Base-by-base conservation (phyloP, 176 grass and related monocot species). In the Phoenix dactylifera region DNA sequence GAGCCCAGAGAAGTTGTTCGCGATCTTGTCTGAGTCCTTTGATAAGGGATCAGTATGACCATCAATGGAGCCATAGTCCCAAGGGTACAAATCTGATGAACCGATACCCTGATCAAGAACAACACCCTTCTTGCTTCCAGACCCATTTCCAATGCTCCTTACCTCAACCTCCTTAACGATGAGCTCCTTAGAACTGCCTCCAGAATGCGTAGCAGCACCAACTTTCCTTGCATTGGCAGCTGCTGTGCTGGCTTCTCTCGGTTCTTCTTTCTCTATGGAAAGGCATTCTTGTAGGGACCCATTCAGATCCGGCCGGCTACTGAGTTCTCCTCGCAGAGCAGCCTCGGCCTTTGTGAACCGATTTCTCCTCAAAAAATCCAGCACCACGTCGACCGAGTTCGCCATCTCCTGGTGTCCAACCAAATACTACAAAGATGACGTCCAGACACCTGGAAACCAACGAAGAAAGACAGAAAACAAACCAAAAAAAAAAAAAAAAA, bases 301-400 rank as follows among this genome's bases (percentile, higher is more conserved):
- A 49, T 63, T 73, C 59, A 73, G 55, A 32, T 73, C 70, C 4
- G 59, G 55, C 5, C 62, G 80, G 22, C 79, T 77, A 4, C 70
- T 90, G 57, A 95, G 91, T 74, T 95, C 91, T 24, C 77, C 86
- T 3, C 91, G 77, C 22, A 95, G 79, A 1, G 86, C 86, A 0
- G 86, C 91, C 84, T 95, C 91, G 0, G 91, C 86, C 60, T 95
- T 90, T 24, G 80, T 71, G 48, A 95, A 95, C 22, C 91, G 60
- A 66, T 95, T 90, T 70, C 87, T 95, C 68, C 62, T 68, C 69
- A 95, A 71, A 77, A 95, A 95, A 19, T 95, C 77, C 18, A 95
- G 63, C 83, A 95, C 90, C 55, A 90, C 76, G 76, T 95, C 90
- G 66, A 95, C 77, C 64, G 85, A 86, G 72, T 95, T 86, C 53